These are phyloP conservation scores for Penicillium thymicola DNA, from an alignment of 2,329 filamentous ascomycete species.

Conservation along the genomic window DNA sequence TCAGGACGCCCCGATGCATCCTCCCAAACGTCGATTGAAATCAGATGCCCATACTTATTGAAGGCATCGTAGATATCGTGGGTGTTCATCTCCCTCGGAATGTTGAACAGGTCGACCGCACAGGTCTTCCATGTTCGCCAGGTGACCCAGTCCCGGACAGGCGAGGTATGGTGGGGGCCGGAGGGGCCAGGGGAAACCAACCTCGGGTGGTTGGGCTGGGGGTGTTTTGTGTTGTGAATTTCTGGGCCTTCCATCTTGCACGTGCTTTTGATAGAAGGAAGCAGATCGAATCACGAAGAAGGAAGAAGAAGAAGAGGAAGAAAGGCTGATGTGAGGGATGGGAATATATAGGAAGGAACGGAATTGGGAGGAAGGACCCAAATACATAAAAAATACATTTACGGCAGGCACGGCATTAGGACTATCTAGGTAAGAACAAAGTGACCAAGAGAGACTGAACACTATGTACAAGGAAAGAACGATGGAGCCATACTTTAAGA, in stretches of 20 bases:
- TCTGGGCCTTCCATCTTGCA: background rate
- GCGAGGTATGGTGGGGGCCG: background rate
- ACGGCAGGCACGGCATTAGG: no score
- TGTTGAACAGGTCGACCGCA: conserved; percentile 31
- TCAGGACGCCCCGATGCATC: conserved; percentile 38
- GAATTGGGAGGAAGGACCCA: background rate
- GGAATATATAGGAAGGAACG: background rate
- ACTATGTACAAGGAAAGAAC: background rate
- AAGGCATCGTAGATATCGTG: conserved; percentile 53
- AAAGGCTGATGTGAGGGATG: background rate
- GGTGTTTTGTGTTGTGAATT: background rate
- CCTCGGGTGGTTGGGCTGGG: background rate
- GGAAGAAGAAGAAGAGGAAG: background rate
- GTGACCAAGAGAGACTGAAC: background rate
- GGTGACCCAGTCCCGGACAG: conserved; percentile 5
- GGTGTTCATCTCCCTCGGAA: conserved; percentile 38
- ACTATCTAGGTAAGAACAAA: background rate
- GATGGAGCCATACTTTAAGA: background rate
- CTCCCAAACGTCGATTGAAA: conserved; percentile 56
- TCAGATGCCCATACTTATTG: conserved; percentile 51
- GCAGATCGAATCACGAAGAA: background rate
- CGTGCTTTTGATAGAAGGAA: background rate
- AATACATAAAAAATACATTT: no score
- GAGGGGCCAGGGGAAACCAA: no score
- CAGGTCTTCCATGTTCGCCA: conserved; percentile 44